Evolutionary conservation across 441 rosid genomes (phyloP), one percentile per base, ranked within the genome.

Genomic region (Omphalea diandra): DNA sequence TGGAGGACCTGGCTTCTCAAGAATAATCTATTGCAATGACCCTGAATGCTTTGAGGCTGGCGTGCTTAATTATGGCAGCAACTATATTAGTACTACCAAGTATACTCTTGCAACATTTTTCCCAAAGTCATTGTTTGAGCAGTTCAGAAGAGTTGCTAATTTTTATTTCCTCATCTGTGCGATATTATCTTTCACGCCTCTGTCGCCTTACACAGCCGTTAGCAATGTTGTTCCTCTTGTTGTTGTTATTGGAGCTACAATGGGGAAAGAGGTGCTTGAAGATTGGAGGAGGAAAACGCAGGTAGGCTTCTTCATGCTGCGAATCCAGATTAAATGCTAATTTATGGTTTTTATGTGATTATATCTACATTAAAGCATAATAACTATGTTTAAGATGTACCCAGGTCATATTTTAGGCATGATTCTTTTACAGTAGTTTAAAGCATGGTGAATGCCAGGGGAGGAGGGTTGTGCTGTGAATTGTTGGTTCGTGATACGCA

Each of bases 1-100:
- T n/a, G 99, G 98, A 29, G 97, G 97, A 46, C 97, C 96, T 12
- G 99, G 99, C 1, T 96, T 91, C 79, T 93, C 99, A 0, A 85
- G 99, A 59, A 81, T 91, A 18, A 95, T 90, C 0, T 80, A 82
- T 63, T 91, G 97, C 76, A 96, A 96, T 71, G 97, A 96, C 14
- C 88, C 97, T 22, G 85, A 85, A 53, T 60, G 84, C 68, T 79
- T 84, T 65, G 95, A 85, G 68, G 80, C 97, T 0, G 81, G 80
- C 74, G 58, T 82, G 15, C 76, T 47, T 24, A 84, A 77, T 66
- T 91, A 93, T 76, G 73, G 46, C 11, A 79, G 74, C 20, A 96
- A 96, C 75, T 90, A 87, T 63, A 89, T 93, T 70, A 84, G 88
- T 43, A 89, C 93, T 69, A 90, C 98, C 0, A 96, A 96, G 83